phyloP scores from a whole-genome alignment of 306 rosid species.

The Cicer judaicum region DNA sequence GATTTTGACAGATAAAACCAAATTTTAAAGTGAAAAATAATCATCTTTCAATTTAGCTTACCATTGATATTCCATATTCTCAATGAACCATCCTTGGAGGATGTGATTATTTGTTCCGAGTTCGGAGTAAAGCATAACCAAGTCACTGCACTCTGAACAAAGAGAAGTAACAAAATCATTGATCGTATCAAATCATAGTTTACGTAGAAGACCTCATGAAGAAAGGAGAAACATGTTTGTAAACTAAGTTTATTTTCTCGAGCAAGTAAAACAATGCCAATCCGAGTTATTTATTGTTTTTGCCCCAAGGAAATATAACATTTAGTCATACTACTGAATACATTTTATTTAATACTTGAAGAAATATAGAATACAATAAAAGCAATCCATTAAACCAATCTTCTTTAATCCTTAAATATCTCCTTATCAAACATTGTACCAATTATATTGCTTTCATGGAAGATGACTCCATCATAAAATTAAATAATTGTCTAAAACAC shows the following conservation, averaged over 20 bases:
- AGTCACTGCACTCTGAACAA: constrained; percentile 90
- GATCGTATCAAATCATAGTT: constrained; percentile 11
- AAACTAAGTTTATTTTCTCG: constrained; percentile 4
- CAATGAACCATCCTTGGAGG: constrained; percentile 90
- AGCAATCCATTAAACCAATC: no score
- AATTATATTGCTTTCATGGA: no score
- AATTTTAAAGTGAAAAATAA: constrained; percentile 30
- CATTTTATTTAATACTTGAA: no score
- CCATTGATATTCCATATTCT: constrained; percentile 99
- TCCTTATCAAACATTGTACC: no score
- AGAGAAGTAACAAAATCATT: constrained; percentile 37
- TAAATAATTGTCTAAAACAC: no score
- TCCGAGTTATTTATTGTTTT: no score
- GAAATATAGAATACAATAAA: no score
- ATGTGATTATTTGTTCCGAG: constrained; percentile 91
- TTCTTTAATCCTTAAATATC: no score
- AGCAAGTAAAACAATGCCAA: not conserved
- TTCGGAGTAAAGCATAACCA: constrained; percentile 92
- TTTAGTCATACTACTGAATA: no score
- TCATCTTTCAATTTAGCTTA: constrained; percentile 42
- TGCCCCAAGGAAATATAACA: no score
- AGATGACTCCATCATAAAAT: no score
- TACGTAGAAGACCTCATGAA: not conserved
- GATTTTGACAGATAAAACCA: constrained; percentile 19
- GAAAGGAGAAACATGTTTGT: no score